Evolutionary conservation across 148 eudicot species (phyloP), one percentile per base, ranked within the genome.

Genomic region (Pharnaceum exiguum): DNA sequence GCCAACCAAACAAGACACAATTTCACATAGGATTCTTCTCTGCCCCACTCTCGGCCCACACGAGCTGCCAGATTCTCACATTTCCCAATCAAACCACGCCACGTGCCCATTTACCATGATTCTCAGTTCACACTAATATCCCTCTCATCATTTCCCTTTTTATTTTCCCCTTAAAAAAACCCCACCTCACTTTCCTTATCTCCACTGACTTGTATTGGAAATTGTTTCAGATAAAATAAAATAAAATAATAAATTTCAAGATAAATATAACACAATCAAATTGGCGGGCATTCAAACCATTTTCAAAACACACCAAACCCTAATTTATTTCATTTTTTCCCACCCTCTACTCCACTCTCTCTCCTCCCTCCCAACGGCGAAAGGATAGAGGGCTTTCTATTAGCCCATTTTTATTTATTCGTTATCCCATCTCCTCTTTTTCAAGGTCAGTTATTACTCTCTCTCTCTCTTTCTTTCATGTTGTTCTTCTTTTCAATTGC

Each of bases 201-300:
- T n/a, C n/a, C n/a, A n/a, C n/a, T n/a, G n/a, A n/a, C n/a, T n/a
- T n/a, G n/a, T n/a, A n/a, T 62, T 29, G 58, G 57, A 62, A 62
- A 51, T 51, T 62, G 55, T 51, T 28, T 62, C 15, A 11, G 29
- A 39, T 48, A 47, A 47, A 33, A 9, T 18, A 51, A 40, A n/a
- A n/a, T n/a, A n/a, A n/a, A n/a, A n/a, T n/a, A n/a, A n/a, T n/a
- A n/a, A n/a, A n/a, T n/a, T n/a, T n/a, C n/a, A n/a, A n/a, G n/a
- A n/a, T n/a, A n/a, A n/a, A n/a, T n/a, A n/a, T n/a, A n/a, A n/a
- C n/a, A n/a, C n/a, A n/a, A n/a, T n/a, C 51, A 67, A 68, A 54
- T 54, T 69, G 73, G 73, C 73, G 73, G 73, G 73, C 61, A 44
- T 55, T 46, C 30, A 17, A n/a, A 45, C 50, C 22, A 60, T 59